Base-by-base conservation (phyloP, 176 grass and related monocot species). In the Cymbopogon citratus region DNA sequence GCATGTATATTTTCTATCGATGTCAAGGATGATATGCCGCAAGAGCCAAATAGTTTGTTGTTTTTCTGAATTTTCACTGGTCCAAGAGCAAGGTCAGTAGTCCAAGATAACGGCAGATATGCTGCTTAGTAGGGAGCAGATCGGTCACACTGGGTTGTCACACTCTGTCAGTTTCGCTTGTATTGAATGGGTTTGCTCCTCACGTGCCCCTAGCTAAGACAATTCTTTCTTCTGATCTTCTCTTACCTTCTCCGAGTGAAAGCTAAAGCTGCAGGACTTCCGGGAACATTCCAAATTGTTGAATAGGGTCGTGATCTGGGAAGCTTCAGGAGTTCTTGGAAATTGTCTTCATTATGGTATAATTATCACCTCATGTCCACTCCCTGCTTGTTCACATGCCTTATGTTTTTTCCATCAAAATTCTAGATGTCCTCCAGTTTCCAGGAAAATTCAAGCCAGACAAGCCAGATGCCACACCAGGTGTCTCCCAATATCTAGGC, bases 111-210 rank as follows among this genome's bases (percentile, higher is more conserved):
- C 18, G n/a, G 7, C 27, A 5, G 69, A 16, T 54, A 69, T 84
- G 81, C 81, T 88, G 38, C 69, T 25, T 21, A 68, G 46, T 29
- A 84, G 87, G 81, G 81, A 88, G 81, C 81, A 84, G 39, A 14
- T 18, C 2, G 14, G 40, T 49, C 36, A 23, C 21, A 38, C 12
- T 61, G 36, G 11, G 69, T 68, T 24, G 81, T 61, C 38, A 9
- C 76, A 62, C n/a, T 39, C 69, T 34, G 80, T 66, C 44, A 13
- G 12, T 25, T 60, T 54, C 69, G 46, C 21, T 72, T 57, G 12
- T 49, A 54, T 16, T 10, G 44, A 83, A 44, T 14, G 11, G 45
- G 29, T 18, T 40, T 49, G 3, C 14, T 38, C 18, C 6, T 31
- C 56, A 71, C 64, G 16, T 45, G 45, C 27, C 19, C 19, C 24